Base-by-base conservation (phyloP, 1,284 basidiomycete species). In the Tilletia indica region DNA sequence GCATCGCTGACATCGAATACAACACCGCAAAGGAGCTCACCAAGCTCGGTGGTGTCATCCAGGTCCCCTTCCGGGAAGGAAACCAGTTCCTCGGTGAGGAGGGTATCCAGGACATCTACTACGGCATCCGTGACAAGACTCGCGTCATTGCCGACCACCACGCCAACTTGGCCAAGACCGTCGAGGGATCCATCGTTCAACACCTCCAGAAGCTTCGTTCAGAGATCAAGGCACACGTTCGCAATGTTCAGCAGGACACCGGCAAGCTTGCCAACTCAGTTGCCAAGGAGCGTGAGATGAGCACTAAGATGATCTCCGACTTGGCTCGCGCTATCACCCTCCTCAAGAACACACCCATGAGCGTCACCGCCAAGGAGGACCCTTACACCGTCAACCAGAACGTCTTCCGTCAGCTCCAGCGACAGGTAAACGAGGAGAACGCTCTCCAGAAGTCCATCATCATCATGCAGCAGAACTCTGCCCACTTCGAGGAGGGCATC, bases 211-310 rank as follows among this genome's bases (percentile, higher is more conserved):
- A 98, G 86, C 89, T 99, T 38, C 88, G 92, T 63, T 87, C 90
- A 14, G 96, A 99, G 86, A 94, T 99, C 86, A 98, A 98, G 87
- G 95, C 95, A 1, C 96, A 99, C 86, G 92, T 96, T 84, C 95
- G 93, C 90, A 75, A 97, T 82, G 91, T 97, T n/a, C 94, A 97
- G 88, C 96, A 95, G 80, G 94, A 97, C 85, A 97, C 95, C 0
- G 94, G 94, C 45, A 97, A 94, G 86, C 90, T 99, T 16, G 96
- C 96, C 6, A 92, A 93, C 0, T 89, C 88, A 71, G 97, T 99
- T 48, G 95, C 97, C 2, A 92, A 92, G 82, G 96, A 98, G 86
- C 91, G 97, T 68, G 95, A 97, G 84, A 86, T 93, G 47, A 97
- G 94, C 1, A 90, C 91, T 68, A 92, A 90, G 83, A 87, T 92